Conservation (phyloP, 2,329 filamentous ascomycete species). For the Fusarium albidum region DNA sequence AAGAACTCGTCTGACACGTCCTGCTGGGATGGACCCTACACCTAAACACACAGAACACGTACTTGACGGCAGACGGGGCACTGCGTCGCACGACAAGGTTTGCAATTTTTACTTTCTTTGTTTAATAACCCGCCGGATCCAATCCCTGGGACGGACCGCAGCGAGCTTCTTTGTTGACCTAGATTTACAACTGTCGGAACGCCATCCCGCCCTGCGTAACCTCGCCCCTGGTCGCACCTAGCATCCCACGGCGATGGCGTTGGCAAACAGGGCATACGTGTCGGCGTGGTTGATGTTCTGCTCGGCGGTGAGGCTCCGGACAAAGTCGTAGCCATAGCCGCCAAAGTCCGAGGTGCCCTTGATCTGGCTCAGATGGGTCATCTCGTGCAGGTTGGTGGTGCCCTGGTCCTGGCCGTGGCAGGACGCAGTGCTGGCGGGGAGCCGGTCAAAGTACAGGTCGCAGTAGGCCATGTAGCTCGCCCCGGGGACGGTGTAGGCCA, state of each 20-base stretch:
- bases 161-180: background rate
- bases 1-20: background rate
- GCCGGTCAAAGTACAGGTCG: constrained; percentile 63
- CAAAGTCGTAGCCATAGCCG: constrained; percentile 64
- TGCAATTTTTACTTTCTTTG: constrained; percentile 9
- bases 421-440: constrained; percentile 55
- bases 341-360: constrained; percentile 67
- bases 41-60: background rate
- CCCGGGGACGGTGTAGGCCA: constrained; percentile 69
- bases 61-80: background rate
- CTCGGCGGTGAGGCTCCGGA: constrained; percentile 53
- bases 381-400: constrained; percentile 71
- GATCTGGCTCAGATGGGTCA: constrained; percentile 65
- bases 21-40: background rate
- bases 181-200: background rate
- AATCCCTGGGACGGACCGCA: background rate
- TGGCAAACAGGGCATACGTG: constrained; percentile 45
- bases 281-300: constrained; percentile 72
- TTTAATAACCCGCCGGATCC: background rate
- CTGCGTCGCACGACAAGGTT: background rate
- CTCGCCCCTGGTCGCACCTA: constrained; percentile 29
- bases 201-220: background rate
- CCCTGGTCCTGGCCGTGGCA: constrained; percentile 74
- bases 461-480: constrained; percentile 68
- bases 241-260: constrained; percentile 45